Conservation (phyloP, 306 rosid species). For the Oemleria cerasiformis region DNA sequence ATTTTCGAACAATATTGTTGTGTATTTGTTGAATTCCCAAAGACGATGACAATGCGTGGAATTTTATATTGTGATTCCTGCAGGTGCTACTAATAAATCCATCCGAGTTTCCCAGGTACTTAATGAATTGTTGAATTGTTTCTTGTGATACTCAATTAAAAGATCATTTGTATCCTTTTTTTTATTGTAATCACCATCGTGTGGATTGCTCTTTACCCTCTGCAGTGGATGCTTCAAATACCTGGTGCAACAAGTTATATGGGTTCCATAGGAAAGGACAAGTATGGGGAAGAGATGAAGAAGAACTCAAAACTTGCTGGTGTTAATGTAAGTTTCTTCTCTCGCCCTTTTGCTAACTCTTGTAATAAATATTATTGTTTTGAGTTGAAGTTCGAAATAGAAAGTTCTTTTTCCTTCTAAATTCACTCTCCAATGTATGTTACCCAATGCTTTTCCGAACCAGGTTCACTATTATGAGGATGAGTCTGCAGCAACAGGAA, state of each 20-base stretch:
- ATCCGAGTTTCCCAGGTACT: constrained; percentile 87
- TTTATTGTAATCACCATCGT: neutral
- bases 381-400: neutral
- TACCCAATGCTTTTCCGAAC: neutral
- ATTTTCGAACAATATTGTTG: neutral
- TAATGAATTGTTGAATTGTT: neutral
- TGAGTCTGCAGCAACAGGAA: constrained; percentile 37
- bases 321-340: constrained; percentile 56
- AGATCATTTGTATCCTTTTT: neutral
- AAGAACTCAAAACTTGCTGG: constrained; percentile 65
- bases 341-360: constrained; percentile 7
- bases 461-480: constrained; percentile 89
- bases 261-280: constrained; percentile 95
- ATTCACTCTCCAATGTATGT: neutral
- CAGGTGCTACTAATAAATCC: constrained; percentile 93
- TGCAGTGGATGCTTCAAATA: constrained; percentile 86
- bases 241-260: constrained; percentile 90
- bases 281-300: constrained; percentile 86
- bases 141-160: no score
- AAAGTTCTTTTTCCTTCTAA: neutral
- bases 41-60: neutral
- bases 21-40: neutral
- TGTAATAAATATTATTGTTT: neutral
- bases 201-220: neutral
- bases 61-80: constrained; percentile 4